A percentile compares a stretch with the other conserved stretches of the same genome.
phyloP scores from a whole-genome alignment of 208 protist species.

The Acanthamoeba rhysodes region DNA sequence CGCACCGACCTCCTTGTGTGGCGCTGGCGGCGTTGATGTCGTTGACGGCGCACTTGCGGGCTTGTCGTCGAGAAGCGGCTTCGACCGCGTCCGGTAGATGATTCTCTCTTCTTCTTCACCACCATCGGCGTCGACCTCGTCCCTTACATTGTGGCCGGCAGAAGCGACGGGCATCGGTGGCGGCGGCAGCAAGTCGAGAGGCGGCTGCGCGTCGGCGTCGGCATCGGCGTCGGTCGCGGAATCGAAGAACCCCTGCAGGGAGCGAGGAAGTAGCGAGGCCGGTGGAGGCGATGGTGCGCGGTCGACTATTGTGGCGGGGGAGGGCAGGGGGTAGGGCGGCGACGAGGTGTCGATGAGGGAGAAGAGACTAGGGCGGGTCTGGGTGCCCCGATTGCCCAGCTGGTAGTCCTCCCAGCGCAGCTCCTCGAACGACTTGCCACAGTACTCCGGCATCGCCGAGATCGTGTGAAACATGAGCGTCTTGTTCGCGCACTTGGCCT shows the following conservation, averaged over 20 bases:
- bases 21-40: neutral
- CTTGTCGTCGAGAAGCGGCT: neutral
- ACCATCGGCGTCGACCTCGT: neutral
- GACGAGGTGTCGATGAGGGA: slow-evolving; percentile 52
- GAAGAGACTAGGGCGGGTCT: neutral
- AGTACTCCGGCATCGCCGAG: slow-evolving; percentile 38
- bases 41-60: neutral
- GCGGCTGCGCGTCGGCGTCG: too few species aligned
- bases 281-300: neutral
- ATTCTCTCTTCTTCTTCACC: neutral
- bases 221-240: too few species aligned
- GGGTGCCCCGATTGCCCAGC: slow-evolving; percentile 18
- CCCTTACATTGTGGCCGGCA: neutral
- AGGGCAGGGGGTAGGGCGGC: neutral
- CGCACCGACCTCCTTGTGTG: too few species aligned
- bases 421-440: slow-evolving; percentile 63
- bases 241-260: neutral
- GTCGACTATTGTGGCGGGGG: neutral
- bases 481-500: neutral
- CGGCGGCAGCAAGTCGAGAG: neutral
- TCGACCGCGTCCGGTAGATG: neutral
- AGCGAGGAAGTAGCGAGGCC: neutral
- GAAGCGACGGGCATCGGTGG: neutral
- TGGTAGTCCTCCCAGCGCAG: slow-evolving; percentile 66
- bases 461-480: slow-evolving; percentile 29